Percentiles rank a stretch among this genome's conserved stretches.
These are phyloP conservation scores for Suhomyces kilbournensis DNA, from an alignment of 805 yeast species.

Conservation along the genomic window DNA sequence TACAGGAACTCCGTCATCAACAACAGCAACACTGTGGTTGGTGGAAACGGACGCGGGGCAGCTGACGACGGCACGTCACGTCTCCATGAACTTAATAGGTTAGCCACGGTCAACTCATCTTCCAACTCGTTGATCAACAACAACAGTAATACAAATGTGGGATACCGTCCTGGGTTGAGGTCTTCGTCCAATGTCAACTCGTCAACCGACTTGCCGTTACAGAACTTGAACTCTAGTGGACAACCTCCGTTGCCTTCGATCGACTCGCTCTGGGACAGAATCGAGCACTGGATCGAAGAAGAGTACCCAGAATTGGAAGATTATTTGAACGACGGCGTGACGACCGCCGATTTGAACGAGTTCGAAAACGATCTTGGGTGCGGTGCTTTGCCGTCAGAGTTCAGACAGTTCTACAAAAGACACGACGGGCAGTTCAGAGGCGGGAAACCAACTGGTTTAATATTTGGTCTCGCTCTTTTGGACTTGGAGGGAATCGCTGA, in stretches of 20 bases:
- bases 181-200: conserved; percentile 39
- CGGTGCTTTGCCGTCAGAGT: conserved; percentile 42
- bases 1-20: conserved; percentile 22
- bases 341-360: conserved; percentile 46
- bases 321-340: conserved; percentile 41
- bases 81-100: conserved; percentile 33
- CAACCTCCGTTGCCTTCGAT: conserved; percentile 47
- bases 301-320: conserved; percentile 47
- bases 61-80: conserved; percentile 27
- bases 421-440: conserved; percentile 48
- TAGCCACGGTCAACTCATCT: conserved; percentile 23
- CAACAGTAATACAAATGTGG: conserved; percentile 20
- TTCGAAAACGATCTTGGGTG: conserved; percentile 43
- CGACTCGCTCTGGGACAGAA: conserved; percentile 43
- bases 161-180: conserved; percentile 42
- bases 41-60: conserved; percentile 9
- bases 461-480: conserved; percentile 42
- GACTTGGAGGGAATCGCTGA: conserved; percentile 43
- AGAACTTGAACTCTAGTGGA: conserved; percentile 44
- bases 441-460: conserved; percentile 44
- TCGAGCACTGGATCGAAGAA: conserved; percentile 42
- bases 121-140: conserved; percentile 26
- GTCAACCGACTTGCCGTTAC: conserved; percentile 43
- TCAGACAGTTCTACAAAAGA: conserved; percentile 43
- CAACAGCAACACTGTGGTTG: conserved; percentile 6